Evolutionary conservation across 2,329 filamentous ascomycete genomes (phyloP), one percentile per base, ranked within the genome.

Genomic region (Dactylellina cionopaga): DNA sequence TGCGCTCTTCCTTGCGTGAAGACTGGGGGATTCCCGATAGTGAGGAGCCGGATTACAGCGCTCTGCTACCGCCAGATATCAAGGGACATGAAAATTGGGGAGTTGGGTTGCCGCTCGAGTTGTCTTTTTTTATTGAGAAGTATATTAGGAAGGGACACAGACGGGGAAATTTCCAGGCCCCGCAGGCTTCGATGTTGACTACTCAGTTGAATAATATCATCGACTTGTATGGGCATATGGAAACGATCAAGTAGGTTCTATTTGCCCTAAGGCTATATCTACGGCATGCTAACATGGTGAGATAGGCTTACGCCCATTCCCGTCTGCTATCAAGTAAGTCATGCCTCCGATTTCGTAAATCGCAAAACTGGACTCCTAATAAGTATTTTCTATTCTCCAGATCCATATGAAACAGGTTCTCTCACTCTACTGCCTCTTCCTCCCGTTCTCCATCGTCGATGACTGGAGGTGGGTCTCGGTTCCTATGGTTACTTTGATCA

Each of bases 381-480:
- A n/a, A n/a, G n/a, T n/a, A n/a, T n/a, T n/a, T n/a, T n/a, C n/a
- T n/a, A n/a, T n/a, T n/a, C n/a, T n/a, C n/a, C n/a, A 83, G 82
- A 89, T 89, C 73, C 87, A 89, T 75, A 85, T 87, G 76, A 85
- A 85, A 73, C 87, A 89, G 79, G 87, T 89, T 1, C 81, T 89
- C 0, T 86, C 86, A 0, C 80, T 89, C 1, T 89, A 87, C 76
- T 83, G 84, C 29, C 84, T 83, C 72, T 83, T 89, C 5, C 80
- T 89, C n/a, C 87, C 87, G 0, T 89, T 89, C 76, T 86, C 85
- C 4, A 84, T 88, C 77, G 86, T 88, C 0, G 83, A 85, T 56
- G 85, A 88, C 51, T 85, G 88, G 80, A 83, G 82, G 5, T 89
- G 86, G 86, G 88, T 85, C 83, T 81, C 84, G 1, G 80, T 89